phyloP scores from a whole-genome alignment of 345 rosid genomes.

The Hibiscus trionum region DNA sequence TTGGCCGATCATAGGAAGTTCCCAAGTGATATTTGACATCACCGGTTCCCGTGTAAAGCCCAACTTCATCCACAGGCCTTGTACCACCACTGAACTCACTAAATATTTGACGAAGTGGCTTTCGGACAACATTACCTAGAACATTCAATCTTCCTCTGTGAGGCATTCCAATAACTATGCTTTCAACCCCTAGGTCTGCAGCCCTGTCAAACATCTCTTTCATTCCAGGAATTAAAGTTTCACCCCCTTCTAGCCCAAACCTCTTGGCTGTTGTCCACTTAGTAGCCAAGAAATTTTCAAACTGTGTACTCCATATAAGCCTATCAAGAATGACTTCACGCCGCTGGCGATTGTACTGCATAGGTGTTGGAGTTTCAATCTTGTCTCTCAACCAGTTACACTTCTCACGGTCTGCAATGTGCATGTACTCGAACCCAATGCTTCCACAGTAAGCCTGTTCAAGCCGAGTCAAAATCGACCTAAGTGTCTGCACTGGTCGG shows the following conservation, averaged over 20 bases:
- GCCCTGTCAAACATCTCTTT: background rate
- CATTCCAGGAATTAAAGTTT: background rate
- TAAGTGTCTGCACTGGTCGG: conserved; percentile 28
- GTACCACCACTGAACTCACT: conserved; percentile 79
- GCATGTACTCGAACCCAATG: conserved; percentile 79
- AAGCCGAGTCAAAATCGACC: conserved; percentile 62
- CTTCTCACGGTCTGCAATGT: conserved; percentile 66
- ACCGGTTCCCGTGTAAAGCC: conserved; percentile 79
- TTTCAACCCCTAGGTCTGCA: background rate
- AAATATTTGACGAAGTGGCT: conserved; percentile 74
- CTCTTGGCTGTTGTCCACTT: background rate
- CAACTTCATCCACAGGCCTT: conserved; percentile 72
- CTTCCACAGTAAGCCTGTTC: conserved; percentile 85
- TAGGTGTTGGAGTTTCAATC: conserved; percentile 72
- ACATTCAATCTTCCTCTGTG: conserved; percentile 78
- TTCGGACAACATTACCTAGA: conserved; percentile 72
- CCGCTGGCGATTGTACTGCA: conserved; percentile 59
- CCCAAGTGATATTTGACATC: conserved; percentile 85
- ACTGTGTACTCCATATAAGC: conserved; percentile 23
- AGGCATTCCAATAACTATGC: conserved; percentile 29
- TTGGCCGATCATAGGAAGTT: conserved; percentile 84
- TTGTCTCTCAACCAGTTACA: conserved; percentile 84
- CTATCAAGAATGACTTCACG: conserved; percentile 73
- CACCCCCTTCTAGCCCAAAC: background rate
- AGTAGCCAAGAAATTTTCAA: background rate